phyloP scores from a whole-genome alignment of 2,329 filamentous ascomycete genomes.

The Penicillium palitans region DNA sequence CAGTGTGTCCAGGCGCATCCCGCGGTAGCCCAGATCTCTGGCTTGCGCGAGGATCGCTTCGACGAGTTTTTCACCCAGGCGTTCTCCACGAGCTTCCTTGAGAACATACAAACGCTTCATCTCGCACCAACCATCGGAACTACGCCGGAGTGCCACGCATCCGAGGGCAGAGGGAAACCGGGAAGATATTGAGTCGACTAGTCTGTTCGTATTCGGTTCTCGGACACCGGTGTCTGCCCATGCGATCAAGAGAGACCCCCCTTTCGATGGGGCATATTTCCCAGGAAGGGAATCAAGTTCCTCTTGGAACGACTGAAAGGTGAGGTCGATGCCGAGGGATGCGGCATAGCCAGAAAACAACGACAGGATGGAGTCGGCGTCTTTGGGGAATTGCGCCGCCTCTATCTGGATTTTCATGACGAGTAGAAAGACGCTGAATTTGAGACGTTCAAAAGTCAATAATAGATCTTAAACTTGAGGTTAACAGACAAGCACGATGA shows the following conservation, averaged over 20 bases:
- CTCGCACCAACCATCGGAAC: conserved; percentile 44
- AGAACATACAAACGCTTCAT: conserved; percentile 60
- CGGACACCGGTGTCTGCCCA: conserved; percentile 3
- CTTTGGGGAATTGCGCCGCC: conserved; percentile 43
- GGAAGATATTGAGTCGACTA: neutral
- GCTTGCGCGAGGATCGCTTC: conserved; percentile 49
- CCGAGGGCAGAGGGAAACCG: conserved; percentile 39
- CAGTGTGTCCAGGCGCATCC: conserved; percentile 59
- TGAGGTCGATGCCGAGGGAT: conserved; percentile 55
- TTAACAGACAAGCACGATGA: neutral
- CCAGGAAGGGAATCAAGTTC: conserved; percentile 58
- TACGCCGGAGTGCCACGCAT: conserved; percentile 53
- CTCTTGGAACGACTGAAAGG: conserved; percentile 56
- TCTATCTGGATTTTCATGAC: conserved; percentile 31
- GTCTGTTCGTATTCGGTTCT: neutral
- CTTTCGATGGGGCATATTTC: conserved; percentile 50
- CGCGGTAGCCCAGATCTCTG: conserved; percentile 50
- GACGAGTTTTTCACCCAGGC: conserved; percentile 52
- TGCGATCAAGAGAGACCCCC: conserved; percentile 54
- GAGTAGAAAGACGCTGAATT: neutral
- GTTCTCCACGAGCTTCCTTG: conserved; percentile 50
- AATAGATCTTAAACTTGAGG: neutral
- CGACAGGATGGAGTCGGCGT: conserved; percentile 44
- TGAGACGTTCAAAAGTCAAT: neutral
- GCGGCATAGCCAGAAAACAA: conserved; percentile 47